Evolutionary conservation across 768 basidiomycete species (phyloP).

Genomic region (Dictyophora rubrovolvata): DNA sequence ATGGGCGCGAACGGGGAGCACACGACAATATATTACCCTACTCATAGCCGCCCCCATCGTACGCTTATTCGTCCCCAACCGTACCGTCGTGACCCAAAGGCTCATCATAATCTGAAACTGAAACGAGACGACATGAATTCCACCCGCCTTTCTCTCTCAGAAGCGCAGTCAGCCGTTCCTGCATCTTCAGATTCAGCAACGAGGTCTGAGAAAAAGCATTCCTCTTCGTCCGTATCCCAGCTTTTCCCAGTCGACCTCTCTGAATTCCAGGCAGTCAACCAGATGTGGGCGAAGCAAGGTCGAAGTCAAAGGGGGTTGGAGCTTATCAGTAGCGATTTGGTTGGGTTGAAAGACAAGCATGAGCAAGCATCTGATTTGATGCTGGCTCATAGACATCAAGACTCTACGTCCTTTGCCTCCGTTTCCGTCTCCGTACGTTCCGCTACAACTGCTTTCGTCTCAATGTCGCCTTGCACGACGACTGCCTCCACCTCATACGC

Average conservation of each 20-base stretch:
- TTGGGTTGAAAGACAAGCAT: background rate
- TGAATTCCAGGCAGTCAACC: background rate
- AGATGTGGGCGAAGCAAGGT: slow-evolving; percentile 5
- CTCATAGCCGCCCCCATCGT: background rate
- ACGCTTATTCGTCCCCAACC: background rate
- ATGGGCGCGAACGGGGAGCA: background rate
- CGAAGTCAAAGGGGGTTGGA: background rate
- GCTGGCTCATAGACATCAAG: background rate
- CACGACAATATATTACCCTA: background rate
- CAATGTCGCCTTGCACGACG: background rate
- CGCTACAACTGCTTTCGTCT: background rate
- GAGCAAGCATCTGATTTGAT: background rate
- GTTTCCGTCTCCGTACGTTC: background rate
- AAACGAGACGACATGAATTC: background rate
- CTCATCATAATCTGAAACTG: background rate
- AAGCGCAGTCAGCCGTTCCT: background rate
- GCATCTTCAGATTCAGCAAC: background rate
- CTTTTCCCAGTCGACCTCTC: slow-evolving; percentile 4
- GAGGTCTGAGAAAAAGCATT: background rate
- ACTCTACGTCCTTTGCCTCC: background rate
- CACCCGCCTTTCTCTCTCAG: background rate
- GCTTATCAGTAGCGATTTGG: background rate
- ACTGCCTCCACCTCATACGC: background rate
- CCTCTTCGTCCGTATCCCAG: background rate
- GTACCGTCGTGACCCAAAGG: background rate